Conservation (phyloP, 225 moss, liverwort and hornwort genomes). For the Lunularia cruciata region DNA sequence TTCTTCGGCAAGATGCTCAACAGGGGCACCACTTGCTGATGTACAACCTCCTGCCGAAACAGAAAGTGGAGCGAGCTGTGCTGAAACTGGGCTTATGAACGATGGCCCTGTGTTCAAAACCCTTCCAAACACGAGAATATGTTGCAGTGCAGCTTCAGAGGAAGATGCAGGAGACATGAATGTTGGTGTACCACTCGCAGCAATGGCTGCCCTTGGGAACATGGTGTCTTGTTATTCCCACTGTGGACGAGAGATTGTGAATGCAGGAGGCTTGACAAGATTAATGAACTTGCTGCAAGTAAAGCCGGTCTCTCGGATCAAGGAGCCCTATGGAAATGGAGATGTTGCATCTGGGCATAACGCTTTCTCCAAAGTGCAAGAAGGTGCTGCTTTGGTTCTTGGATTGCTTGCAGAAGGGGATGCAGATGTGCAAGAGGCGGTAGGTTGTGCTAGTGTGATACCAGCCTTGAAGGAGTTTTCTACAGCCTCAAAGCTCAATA, state of each 20-base stretch:
- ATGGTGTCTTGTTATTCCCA: constrained; percentile 61
- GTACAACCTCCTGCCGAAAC: not conserved
- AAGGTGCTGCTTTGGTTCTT: constrained; percentile 62
- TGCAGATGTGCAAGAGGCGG: constrained; percentile 28
- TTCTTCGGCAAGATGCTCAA: not conserved
- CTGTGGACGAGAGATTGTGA: constrained; percentile 62
- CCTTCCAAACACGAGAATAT: not conserved
- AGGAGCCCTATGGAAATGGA: constrained; percentile 5
- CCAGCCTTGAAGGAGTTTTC: constrained; percentile 24
- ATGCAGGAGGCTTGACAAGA: constrained; percentile 42
- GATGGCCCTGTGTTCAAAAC: constrained; percentile 10
- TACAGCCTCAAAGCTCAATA: not conserved
- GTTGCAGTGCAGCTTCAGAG: not conserved
- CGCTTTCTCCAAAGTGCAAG: constrained; percentile 50
- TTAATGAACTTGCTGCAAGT: constrained; percentile 49
- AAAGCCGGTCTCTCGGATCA: constrained; percentile 11
- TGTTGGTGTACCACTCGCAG: constrained; percentile 50
- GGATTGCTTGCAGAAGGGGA: constrained; percentile 62
- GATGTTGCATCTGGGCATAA: not conserved
- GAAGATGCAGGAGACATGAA: constrained; percentile 13
- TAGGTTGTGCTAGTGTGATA: constrained; percentile 19
- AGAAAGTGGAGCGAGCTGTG: constrained; percentile 36
- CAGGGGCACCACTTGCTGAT: not conserved
- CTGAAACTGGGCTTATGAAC: constrained; percentile 26
- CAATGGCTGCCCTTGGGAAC: constrained; percentile 73